phyloP scores from a whole-genome alignment of 306 rosid genomes.

The Rosa rugosa region DNA sequence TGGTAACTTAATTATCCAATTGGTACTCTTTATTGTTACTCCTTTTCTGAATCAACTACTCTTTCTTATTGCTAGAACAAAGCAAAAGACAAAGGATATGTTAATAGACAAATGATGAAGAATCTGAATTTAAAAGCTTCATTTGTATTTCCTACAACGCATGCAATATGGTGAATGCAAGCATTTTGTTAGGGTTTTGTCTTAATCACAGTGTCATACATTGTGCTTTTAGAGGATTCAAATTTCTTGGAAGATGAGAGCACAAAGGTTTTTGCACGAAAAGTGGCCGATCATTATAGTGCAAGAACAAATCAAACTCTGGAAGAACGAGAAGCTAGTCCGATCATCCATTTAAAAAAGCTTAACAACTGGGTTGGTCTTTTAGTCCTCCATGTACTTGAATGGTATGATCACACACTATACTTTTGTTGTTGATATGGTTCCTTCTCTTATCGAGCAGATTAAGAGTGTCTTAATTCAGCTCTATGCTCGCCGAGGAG shows the following conservation, averaged over 20 bases:
- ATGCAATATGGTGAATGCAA: background rate
- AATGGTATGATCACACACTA: background rate
- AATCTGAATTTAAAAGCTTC: constrained; percentile 9
- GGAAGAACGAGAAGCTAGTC: constrained; percentile 90
- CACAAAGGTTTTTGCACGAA: constrained; percentile 73
- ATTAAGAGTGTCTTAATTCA: constrained; percentile 98
- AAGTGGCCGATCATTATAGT: constrained; percentile 95
- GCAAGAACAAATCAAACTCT: constrained; percentile 88
- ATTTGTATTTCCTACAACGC: background rate
- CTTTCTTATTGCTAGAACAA: no score
- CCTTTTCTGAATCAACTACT: no score
- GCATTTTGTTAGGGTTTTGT: constrained; percentile 13
- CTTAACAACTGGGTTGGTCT: constrained; percentile 85
- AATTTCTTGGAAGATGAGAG: constrained; percentile 86
- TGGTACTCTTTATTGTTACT: background rate
- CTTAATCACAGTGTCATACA: constrained; percentile 12
- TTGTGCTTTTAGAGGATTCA: constrained; percentile 56
- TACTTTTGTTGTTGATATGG: constrained; percentile 7
- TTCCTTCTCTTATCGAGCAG: constrained; percentile 43
- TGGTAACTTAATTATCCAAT: background rate
- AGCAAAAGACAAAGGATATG: no score
- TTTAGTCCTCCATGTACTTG: background rate
- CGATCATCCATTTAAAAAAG: constrained; percentile 85
- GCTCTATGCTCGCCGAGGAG: constrained; percentile 79
- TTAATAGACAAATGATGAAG: constrained; percentile 6